Evolutionary conservation across 2,329 filamentous ascomycete genomes (phyloP), one percentile per base, ranked within the genome.

Genomic region (Microdochium bolleyi): DNA sequence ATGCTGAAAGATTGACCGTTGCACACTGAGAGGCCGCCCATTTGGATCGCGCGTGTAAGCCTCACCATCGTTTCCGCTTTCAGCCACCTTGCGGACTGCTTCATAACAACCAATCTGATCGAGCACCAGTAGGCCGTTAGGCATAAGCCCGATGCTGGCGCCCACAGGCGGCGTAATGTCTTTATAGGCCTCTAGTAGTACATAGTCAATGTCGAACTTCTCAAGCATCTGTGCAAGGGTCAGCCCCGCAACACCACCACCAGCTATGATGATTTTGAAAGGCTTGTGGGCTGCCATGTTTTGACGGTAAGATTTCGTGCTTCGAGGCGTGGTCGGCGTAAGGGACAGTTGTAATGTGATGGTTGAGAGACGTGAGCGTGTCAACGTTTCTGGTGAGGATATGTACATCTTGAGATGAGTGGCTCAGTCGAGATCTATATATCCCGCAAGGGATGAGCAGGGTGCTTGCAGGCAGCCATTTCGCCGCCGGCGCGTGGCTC

Each of bases 51-150:
- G 34, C 7, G 34, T 38, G 14, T 38, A 38, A 38, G 14, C 14
- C 7, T 8, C 34, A 14, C 34, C 14, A 38, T 38, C 4, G 14
- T 38, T 38, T 9, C 5, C 34, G 34, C 7, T 38, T 9, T 38
- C 34, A 22, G 62, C 53, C 8, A 60, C 53, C 2, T 60, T 56
- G 10, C 8, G 8, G 19, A 70, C 55, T 2, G 60, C 27, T 32
- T 68, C 60, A 27, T 65, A 67, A 21, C 64, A 60, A 0, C 74
- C 77, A 0, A 82, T 58, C 58, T 82, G 79, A 50, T 80, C 76
- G 0, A 80, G 58, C 4, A 81, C 72, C 0, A 72, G 66, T 2
- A 62, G 53, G 0, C 73, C 73, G n/a, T 73, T 66, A 0, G 77
- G 66, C 0, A 69, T 54, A 0, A 80, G 56, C 1, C 67, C 74